A percentile compares a stretch with the other conserved stretches of the same genome.
These are phyloP conservation scores for Entomortierella chlamydospora DNA, from an alignment of 192 early-diverging fungal genomes.

Conservation along the genomic window DNA sequence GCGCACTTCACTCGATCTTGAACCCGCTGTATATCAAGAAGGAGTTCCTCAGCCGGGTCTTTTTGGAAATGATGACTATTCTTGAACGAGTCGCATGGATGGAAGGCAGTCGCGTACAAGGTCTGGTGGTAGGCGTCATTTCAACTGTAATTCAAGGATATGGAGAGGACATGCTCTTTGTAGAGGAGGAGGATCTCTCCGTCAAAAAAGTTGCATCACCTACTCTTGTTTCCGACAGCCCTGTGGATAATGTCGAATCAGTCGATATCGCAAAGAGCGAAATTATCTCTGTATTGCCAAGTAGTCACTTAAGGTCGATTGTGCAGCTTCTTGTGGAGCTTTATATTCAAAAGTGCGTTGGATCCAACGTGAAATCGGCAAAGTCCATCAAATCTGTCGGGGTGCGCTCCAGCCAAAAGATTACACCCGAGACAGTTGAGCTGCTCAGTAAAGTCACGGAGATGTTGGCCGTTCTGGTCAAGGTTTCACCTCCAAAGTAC, in stretches of 20 bases:
- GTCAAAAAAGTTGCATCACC: neutral
- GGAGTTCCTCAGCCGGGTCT: constrained; percentile 62
- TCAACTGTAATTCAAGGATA: constrained; percentile 40
- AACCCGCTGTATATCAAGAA: constrained; percentile 53
- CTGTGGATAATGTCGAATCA: neutral
- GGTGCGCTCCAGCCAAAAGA: constrained; percentile 21
- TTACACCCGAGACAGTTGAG: constrained; percentile 30
- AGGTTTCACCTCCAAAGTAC: constrained; percentile 56
- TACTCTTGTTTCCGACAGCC: neutral
- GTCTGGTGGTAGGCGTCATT: constrained; percentile 58
- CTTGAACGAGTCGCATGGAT: constrained; percentile 80
- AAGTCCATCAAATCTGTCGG: constrained; percentile 17
- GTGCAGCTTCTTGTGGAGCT: constrained; percentile 43
- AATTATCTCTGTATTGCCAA: constrained; percentile 2
- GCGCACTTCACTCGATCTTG: constrained; percentile 66
- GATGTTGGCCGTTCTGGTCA: constrained; percentile 57
- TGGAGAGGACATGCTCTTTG: constrained; percentile 31
- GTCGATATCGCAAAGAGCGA: constrained; percentile 3
- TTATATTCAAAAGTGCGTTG: constrained; percentile 21
- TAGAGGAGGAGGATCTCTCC: neutral
- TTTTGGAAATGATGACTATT: constrained; percentile 76
- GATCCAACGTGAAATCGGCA: constrained; percentile 1
- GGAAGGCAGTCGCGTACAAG: constrained; percentile 70
- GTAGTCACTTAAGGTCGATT: constrained; percentile 27
- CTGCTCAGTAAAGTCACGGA: constrained; percentile 57